These are phyloP conservation scores for Crithidia brevicula DNA, from an alignment of 208 protist species.

Conservation along the genomic window DNA sequence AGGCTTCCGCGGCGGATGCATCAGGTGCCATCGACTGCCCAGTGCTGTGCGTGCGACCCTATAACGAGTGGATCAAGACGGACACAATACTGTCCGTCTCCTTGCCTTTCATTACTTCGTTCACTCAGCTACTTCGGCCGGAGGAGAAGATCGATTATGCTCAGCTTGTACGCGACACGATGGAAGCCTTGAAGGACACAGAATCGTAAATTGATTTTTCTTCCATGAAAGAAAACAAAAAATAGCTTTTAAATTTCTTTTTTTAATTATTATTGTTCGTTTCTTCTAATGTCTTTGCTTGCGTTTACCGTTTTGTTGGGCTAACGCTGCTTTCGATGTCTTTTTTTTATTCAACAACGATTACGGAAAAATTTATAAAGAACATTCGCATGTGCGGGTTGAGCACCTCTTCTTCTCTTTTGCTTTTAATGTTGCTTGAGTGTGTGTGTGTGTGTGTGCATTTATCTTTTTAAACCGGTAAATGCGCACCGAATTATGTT, in stretches of 20 bases:
- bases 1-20: conserved; percentile 55
- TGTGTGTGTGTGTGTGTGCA: too few species aligned
- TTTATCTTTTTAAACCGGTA: too few species aligned
- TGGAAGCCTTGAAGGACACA: neutral
- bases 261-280: neutral
- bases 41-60: conserved; percentile 52
- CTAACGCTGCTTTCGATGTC: neutral
- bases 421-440: too few species aligned
- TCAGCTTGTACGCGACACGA: conserved; percentile 11
- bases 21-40: conserved; percentile 48
- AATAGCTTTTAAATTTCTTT: too few species aligned
- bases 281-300: too few species aligned
- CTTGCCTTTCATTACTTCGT: conserved; percentile 42
- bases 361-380: too few species aligned
- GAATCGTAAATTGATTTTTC: neutral
- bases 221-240: too few species aligned
- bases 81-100: conserved; percentile 48
- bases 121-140: conserved; percentile 48
- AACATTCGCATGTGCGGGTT: too few species aligned
- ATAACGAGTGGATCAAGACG: conserved; percentile 52
- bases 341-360: neutral
- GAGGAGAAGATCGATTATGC: conserved; percentile 35
- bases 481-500: too few species aligned
- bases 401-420: too few species aligned
- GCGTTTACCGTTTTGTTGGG: too few species aligned